Evolutionary conservation across 306 rosid genomes (phyloP).

Genomic region (Inga leiocalycina): DNA sequence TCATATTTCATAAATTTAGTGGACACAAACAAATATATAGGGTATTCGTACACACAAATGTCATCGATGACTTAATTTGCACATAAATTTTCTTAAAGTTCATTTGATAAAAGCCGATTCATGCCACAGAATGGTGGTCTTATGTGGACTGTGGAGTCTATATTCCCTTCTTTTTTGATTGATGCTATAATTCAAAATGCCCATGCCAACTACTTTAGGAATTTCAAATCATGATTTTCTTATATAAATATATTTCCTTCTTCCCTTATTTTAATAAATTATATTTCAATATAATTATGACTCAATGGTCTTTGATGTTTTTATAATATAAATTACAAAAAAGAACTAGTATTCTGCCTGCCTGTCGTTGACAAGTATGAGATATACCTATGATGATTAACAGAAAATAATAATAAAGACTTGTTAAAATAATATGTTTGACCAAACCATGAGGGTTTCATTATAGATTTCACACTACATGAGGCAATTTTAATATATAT

Average conservation of each 20-base stretch:
- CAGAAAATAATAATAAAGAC: background rate
- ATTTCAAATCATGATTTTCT: background rate
- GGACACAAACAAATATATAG: background rate
- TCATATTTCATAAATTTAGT: background rate
- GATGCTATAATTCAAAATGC: background rate
- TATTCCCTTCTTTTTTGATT: background rate
- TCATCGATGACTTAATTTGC: background rate
- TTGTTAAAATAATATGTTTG: background rate
- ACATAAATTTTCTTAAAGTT: background rate
- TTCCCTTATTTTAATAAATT: background rate
- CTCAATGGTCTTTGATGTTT: no score
- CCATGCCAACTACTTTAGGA: background rate
- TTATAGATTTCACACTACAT: background rate
- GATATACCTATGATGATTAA: background rate
- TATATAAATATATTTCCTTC: background rate
- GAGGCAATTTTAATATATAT: background rate
- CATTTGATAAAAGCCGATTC: background rate
- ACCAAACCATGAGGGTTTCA: background rate
- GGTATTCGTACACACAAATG: background rate
- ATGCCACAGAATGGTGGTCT: background rate
- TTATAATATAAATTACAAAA: no score
- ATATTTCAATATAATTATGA: no score
- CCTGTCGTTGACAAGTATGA: background rate
- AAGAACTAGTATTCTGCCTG: background rate
- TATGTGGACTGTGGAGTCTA: background rate